Percentiles rank a stretch among this genome's conserved stretches.
These are phyloP conservation scores for Psidium friedrichsthalianum DNA, from an alignment of 345 rosid genomes.

Conservation along the genomic window DNA sequence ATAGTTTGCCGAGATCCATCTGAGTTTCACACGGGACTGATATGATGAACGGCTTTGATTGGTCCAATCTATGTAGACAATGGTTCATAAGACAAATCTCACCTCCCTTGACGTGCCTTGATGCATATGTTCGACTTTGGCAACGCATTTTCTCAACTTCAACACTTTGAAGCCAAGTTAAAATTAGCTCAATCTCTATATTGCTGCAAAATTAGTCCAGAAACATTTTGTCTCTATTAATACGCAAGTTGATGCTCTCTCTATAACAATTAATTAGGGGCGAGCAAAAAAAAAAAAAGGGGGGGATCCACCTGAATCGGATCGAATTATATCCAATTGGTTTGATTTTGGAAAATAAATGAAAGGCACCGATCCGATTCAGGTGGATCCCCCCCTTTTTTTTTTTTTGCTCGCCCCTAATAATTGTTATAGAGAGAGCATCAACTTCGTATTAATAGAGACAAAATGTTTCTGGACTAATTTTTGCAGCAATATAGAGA, in stretches of 20 bases:
- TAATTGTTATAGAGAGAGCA: neutral
- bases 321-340: no score
- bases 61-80: neutral
- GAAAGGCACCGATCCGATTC: no score
- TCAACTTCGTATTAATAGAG: neutral
- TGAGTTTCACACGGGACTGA: neutral
- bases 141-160: neutral
- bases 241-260: neutral
- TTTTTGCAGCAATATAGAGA: neutral
- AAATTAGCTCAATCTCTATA: neutral
- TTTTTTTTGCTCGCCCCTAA: neutral
- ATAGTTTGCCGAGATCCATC: neutral
- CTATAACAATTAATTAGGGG: neutral
- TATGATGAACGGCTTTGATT: neutral
- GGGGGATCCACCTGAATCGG: no score
- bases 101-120: neutral
- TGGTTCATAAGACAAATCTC: neutral
- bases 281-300: no score
- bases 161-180: neutral
- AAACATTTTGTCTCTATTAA: neutral
- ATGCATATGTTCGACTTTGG: neutral
- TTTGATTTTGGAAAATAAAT: no score
- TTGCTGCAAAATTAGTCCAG: neutral
- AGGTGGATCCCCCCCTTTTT: no score
- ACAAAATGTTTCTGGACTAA: neutral